These are phyloP conservation scores for Orbilia quercus DNA, from an alignment of 2,329 filamentous ascomycete genomes.

Conservation along the genomic window DNA sequence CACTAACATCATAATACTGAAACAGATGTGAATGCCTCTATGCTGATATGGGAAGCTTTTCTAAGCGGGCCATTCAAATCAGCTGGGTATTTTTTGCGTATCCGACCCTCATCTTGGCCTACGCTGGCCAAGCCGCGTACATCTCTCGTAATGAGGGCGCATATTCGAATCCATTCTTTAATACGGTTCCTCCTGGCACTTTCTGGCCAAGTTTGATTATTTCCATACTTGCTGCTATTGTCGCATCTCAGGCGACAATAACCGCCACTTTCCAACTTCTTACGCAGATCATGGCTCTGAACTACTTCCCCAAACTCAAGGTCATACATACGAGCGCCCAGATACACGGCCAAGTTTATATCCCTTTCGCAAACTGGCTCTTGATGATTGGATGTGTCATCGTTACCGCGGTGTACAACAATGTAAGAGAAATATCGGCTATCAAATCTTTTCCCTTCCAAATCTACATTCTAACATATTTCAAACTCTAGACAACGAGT, in stretches of 20 bases:
- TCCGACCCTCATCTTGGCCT: constrained; percentile 75
- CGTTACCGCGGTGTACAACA: constrained; percentile 78
- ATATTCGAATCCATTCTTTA: constrained; percentile 79
- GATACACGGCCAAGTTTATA: constrained; percentile 80
- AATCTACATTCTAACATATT: constrained; percentile 12
- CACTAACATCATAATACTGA: not conserved
- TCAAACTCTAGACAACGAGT: constrained; percentile 68
- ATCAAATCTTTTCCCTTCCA: not conserved
- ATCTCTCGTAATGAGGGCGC: constrained; percentile 72
- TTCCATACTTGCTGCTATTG: constrained; percentile 76
- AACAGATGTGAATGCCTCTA: constrained; percentile 71
- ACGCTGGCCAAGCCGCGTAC: constrained; percentile 79
- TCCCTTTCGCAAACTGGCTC: constrained; percentile 80
- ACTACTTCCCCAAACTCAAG: constrained; percentile 80
- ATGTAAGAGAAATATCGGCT: constrained; percentile 64
- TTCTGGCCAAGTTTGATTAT: constrained; percentile 76
- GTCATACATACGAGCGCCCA: constrained; percentile 76
- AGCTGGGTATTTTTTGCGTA: constrained; percentile 77
- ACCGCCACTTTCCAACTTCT: constrained; percentile 78
- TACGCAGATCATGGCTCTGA: constrained; percentile 77
- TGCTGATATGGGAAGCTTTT: constrained; percentile 79
- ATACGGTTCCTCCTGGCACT: constrained; percentile 74
- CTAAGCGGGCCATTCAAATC: constrained; percentile 75
- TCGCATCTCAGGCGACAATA: constrained; percentile 82
- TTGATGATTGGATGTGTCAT: constrained; percentile 80